These are phyloP conservation scores for Kazachstania bromeliacearum DNA, from an alignment of 805 yeast species.

Conservation along the genomic window DNA sequence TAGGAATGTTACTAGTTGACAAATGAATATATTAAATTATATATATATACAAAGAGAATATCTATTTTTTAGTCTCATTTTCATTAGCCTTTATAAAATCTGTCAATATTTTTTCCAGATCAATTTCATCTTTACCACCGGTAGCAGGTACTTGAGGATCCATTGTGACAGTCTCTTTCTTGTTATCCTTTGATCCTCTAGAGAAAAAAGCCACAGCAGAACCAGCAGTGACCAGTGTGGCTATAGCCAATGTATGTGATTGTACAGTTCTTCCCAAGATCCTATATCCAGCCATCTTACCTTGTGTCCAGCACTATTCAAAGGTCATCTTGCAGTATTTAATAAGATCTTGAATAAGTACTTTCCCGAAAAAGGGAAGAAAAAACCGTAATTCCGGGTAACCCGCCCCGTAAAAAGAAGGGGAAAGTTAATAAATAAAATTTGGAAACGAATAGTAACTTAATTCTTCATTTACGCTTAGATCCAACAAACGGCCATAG, in stretches of 20 bases:
- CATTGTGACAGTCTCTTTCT: not conserved
- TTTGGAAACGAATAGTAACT: too few relatives aligned
- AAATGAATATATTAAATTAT: not conserved
- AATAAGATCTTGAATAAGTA: too few relatives aligned
- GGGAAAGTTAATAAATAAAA: too few relatives aligned
- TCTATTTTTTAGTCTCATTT: not conserved
- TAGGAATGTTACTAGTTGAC: not conserved
- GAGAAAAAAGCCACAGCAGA: not conserved
- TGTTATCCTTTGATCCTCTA: constrained; percentile 2
- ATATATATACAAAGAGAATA: not conserved
- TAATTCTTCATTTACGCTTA: too few relatives aligned
- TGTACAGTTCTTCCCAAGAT: constrained; percentile 78
- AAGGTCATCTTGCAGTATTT: too few relatives aligned
- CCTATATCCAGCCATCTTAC: constrained; percentile 37
- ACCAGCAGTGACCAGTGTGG: constrained; percentile 37
- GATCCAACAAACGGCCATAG: too few relatives aligned
- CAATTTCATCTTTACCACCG: constrained; percentile 12
- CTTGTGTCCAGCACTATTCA: too few relatives aligned
- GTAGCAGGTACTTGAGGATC: not conserved
- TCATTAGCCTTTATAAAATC: constrained; percentile 19
- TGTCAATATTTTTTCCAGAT: constrained; percentile 21
- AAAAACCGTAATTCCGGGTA: too few relatives aligned
- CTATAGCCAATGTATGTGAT: constrained; percentile 77
- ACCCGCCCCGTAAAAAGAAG: not conserved
- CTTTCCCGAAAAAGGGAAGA: too few relatives aligned